Evolutionary conservation across 176 grass and related monocot genomes (phyloP), one percentile per base, ranked within the genome.

Genomic region (Olyra latifolia): DNA sequence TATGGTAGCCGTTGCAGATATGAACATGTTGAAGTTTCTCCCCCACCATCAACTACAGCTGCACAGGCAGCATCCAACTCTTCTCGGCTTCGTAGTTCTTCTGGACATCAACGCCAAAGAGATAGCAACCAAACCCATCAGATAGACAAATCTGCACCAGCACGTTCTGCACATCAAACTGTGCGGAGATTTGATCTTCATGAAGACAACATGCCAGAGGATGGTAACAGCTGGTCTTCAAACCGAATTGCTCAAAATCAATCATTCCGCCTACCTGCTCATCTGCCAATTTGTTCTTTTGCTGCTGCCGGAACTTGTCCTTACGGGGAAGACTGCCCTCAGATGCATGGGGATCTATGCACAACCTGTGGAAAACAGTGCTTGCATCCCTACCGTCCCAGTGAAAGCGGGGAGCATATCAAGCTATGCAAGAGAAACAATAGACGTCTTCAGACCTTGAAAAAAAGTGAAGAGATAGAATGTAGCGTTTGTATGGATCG

Each of bases 1-100:
- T 93, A 82, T 88, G 94, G 94, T 87, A 87, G 80, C 64, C 84
- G 79, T 65, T 97, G 94, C 89, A 88, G 91, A 80, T 88, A 94
- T 74, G 89, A 97, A 44, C 94, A 97, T 67, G 66, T 82, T 45
- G 87, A 97, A 59, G 74, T 76, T 58, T 87, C 67, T 74, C 47
- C 78, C 76, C 72, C 66, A 45, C 44, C 64, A 68, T 72, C 83
- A 88, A 82, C 76, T 73, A 30, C 22, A 72, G 67, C 5, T 35
- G 5, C 80, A 38, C 30, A 41, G 82, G 84, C 71, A 65, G 62
- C 88, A 74, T 88, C 83, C 35, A 78, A 76, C 80, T 82, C 81
- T 83, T 83, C 74, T 85, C 55, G 43, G 64, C 47, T 84, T 45
- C 53, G 41, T n/a, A 22, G 71, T 84, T 70, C 88, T 84, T 65